These are phyloP conservation scores for Pachyrhizus erosus DNA, from an alignment of 306 rosid genomes.

Conservation along the genomic window DNA sequence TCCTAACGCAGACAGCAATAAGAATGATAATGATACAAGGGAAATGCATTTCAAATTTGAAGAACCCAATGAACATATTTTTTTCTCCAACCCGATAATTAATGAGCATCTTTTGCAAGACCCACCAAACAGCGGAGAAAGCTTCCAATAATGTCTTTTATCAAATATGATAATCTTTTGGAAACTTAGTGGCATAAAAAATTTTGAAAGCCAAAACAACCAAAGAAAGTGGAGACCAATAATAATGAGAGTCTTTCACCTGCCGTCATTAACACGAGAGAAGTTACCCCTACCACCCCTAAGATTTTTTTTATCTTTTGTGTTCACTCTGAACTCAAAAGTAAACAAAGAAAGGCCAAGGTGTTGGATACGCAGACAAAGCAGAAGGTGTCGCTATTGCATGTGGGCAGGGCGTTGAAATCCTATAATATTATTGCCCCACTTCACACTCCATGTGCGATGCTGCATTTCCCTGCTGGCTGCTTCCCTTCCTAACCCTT, in stretches of 20 bases:
- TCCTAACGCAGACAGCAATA: not conserved
- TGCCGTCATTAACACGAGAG: constrained; percentile 36
- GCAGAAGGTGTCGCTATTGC: constrained; percentile 41
- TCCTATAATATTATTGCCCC: constrained; percentile 38
- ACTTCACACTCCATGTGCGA: constrained; percentile 54
- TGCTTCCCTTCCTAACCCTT: too few relatives aligned
- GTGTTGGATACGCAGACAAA: constrained; percentile 27
- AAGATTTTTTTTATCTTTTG: too few relatives aligned
- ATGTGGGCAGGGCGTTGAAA: constrained; percentile 49
- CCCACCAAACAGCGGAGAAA: constrained; percentile 23
- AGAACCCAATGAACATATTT: not conserved
- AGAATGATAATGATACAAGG: not conserved
- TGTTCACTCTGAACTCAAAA: too few relatives aligned
- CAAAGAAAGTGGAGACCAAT: not conserved
- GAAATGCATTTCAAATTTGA: not conserved
- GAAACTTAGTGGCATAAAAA: constrained; percentile 4
- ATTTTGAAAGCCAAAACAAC: not conserved
- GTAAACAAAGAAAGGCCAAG: not conserved
- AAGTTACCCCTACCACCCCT: too few relatives aligned
- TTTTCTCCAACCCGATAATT: not conserved
- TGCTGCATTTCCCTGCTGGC: constrained; percentile 48
- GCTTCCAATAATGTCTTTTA: constrained; percentile 26
- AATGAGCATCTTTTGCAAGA: constrained; percentile 1
- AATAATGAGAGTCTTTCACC: constrained; percentile 29
- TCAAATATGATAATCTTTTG: constrained; percentile 13